Evolutionary conservation across 345 rosid species (phyloP).

Genomic region (Eucalyptus erythrocorys): DNA sequence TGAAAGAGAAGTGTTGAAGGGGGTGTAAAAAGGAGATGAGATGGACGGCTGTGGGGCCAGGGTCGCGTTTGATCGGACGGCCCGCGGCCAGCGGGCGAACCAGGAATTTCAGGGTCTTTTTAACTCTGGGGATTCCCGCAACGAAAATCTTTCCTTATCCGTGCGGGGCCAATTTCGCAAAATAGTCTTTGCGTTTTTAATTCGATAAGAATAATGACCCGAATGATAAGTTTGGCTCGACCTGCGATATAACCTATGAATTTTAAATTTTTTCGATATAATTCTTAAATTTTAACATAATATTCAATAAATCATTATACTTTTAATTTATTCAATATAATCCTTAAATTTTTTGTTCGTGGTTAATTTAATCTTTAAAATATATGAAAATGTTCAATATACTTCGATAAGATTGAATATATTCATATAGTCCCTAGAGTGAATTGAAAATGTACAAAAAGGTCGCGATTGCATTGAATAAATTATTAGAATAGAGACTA

Average conservation of each 20-base stretch:
- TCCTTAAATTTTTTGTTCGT: rapidly evolving
- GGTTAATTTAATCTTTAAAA: rapidly evolving
- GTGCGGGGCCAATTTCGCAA: neutral
- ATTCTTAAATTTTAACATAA: too few relatives aligned
- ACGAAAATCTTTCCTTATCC: neutral
- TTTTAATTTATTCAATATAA: too few relatives aligned
- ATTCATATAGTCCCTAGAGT: rapidly evolving
- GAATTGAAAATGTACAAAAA: too few relatives aligned
- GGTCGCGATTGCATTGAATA: rapidly evolving
- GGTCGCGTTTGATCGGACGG: neutral
- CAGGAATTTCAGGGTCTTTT: neutral
- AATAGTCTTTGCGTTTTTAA: neutral
- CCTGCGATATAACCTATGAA: rapidly evolving
- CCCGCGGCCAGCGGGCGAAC: neutral
- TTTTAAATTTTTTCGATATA: too few relatives aligned
- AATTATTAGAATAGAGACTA: rapidly evolving
- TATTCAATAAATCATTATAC: rapidly evolving
- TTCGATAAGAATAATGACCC: too few relatives aligned
- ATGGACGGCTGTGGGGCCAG: neutral
- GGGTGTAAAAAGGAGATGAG: neutral
- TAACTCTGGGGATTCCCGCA: neutral
- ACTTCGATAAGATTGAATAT: too few relatives aligned
- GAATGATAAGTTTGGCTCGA: too few relatives aligned
- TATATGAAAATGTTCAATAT: too few relatives aligned
- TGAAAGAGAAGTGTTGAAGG: neutral